Percentiles rank a stretch among this genome's conserved stretches.
Evolutionary conservation across 2,329 filamentous ascomycete species (phyloP).

Genomic region (Diplodia scrobiculata): DNA sequence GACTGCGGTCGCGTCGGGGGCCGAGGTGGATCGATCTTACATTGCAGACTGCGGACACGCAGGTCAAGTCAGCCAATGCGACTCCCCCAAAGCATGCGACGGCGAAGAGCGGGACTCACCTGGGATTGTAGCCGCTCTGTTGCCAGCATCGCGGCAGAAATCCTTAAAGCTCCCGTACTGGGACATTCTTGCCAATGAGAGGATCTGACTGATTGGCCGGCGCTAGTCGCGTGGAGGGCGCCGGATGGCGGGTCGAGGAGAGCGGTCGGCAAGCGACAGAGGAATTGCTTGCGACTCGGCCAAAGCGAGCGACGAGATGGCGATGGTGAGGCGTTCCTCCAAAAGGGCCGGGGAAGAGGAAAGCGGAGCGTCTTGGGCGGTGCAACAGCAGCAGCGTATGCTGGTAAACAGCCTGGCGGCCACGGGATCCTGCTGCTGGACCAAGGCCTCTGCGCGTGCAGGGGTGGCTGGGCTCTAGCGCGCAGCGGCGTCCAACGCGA

Average conservation of each 20-base stretch:
- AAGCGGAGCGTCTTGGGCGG: conserved; percentile 15
- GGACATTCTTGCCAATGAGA: conserved; percentile 35
- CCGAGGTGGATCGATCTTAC: conserved; percentile 39
- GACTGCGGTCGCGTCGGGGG: conserved; percentile 20
- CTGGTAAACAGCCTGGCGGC: conserved; percentile 25
- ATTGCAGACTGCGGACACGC: conserved; percentile 50
- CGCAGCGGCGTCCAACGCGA: conserved; percentile 22
- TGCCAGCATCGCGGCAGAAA: conserved; percentile 56
- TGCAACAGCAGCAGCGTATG: conserved; percentile 21
- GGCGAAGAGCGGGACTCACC: conserved; percentile 39
- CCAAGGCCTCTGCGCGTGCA: conserved; percentile 24
- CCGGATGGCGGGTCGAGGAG: conserved; percentile 12
- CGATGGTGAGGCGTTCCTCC: conserved; percentile 2
- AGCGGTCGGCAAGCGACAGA: not conserved
- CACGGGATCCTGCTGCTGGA: conserved; percentile 25
- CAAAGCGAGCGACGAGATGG: conserved; percentile 16
- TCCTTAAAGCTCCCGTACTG: conserved; percentile 47
- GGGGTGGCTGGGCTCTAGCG: conserved; percentile 26
- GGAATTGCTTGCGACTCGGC: conserved; percentile 18
- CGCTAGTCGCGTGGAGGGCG: conserved; percentile 15
- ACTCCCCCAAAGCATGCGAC: conserved; percentile 17
- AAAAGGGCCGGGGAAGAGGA: conserved; percentile 17
- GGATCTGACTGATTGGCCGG: conserved; percentile 13
- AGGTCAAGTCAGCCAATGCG: conserved; percentile 31
- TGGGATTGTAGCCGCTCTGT: conserved; percentile 45